A percentile compares a stretch with the other conserved stretches of the same genome.
phyloP scores from a whole-genome alignment of 805 yeast genomes.

The Hanseniaspora guilliermondii region DNA sequence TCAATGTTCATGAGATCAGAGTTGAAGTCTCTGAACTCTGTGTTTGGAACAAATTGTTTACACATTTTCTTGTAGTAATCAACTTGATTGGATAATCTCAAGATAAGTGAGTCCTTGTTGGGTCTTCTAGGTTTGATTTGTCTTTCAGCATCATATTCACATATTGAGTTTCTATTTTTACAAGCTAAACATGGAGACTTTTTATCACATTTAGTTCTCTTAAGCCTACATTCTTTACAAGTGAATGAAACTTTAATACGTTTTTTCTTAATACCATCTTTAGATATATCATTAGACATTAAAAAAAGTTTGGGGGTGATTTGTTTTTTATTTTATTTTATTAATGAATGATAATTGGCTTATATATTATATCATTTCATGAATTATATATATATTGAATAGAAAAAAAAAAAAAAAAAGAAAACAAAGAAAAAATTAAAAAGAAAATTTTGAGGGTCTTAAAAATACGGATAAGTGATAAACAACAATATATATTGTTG shows the following conservation, averaged over 20 bases:
- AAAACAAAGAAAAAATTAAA: no score
- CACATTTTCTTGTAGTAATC: constrained; percentile 26
- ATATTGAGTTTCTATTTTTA: constrained; percentile 19
- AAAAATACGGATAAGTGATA: no score
- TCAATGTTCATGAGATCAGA: background rate
- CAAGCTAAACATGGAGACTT: constrained; percentile 28
- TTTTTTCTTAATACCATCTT: constrained; percentile 16
- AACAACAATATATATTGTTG: no score
- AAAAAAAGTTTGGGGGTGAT: no score
- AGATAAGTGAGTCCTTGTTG: constrained; percentile 24
- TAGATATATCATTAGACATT: background rate
- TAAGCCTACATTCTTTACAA: constrained; percentile 25
- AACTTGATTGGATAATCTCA: constrained; percentile 23
- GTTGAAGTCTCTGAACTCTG: constrained; percentile 1
- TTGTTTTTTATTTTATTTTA: no score
- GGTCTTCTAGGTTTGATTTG: constrained; percentile 26
- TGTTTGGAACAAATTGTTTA: background rate
- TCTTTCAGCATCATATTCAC: constrained; percentile 25
- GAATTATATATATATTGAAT: no score
- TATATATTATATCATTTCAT: no score
- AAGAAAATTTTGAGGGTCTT: no score
- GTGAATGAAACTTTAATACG: constrained; percentile 25
- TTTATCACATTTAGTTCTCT: constrained; percentile 27
- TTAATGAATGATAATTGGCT: no score
- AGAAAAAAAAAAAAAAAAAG: no score